These are phyloP conservation scores for Sporisorium graminicola DNA, from an alignment of 1,284 basidiomycete genomes.

Conservation along the genomic window DNA sequence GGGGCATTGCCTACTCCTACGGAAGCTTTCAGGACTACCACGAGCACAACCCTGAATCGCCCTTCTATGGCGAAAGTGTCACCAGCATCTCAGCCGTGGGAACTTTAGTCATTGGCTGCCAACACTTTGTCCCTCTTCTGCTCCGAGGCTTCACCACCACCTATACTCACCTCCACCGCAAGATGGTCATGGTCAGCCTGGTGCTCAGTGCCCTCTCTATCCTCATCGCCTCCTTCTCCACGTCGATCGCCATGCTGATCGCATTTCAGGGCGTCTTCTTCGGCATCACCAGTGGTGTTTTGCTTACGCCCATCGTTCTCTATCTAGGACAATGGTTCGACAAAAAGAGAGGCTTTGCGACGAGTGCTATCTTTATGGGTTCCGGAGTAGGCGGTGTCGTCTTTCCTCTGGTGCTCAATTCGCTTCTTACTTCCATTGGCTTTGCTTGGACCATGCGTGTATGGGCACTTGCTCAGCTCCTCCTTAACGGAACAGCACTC, in stretches of 20 bases:
- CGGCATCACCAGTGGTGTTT: slow-evolving; percentile 38
- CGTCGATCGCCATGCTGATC: slow-evolving; percentile 34
- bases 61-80: slow-evolving; percentile 40
- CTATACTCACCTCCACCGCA: slow-evolving; percentile 35
- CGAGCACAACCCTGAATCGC: slow-evolving; percentile 41
- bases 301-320: slow-evolving; percentile 51
- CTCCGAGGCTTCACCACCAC: slow-evolving; percentile 32
- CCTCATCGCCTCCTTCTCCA: slow-evolving; percentile 44
- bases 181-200: slow-evolving; percentile 25
- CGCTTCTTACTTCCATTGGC: slow-evolving; percentile 38
- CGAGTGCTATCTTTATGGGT: slow-evolving; percentile 50
- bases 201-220: slow-evolving; percentile 30
- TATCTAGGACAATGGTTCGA: slow-evolving; percentile 59
- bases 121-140: slow-evolving; percentile 49
- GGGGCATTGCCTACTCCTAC: slow-evolving; percentile 54
- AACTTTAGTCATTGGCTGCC: slow-evolving; percentile 49
- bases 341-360: slow-evolving; percentile 46
- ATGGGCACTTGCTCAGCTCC: slow-evolving; percentile 30
- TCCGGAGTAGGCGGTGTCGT: slow-evolving; percentile 51
- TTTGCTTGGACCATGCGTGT: slow-evolving; percentile 56
- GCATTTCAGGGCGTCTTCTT: slow-evolving; percentile 52
- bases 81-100: slow-evolving; percentile 51
- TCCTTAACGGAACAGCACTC: slow-evolving; percentile 37
- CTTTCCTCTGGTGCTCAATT: slow-evolving; percentile 45
- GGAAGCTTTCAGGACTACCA: slow-evolving; percentile 65